These are phyloP conservation scores for Mucuna pruriens DNA, from an alignment of 306 rosid genomes.

Conservation along the genomic window DNA sequence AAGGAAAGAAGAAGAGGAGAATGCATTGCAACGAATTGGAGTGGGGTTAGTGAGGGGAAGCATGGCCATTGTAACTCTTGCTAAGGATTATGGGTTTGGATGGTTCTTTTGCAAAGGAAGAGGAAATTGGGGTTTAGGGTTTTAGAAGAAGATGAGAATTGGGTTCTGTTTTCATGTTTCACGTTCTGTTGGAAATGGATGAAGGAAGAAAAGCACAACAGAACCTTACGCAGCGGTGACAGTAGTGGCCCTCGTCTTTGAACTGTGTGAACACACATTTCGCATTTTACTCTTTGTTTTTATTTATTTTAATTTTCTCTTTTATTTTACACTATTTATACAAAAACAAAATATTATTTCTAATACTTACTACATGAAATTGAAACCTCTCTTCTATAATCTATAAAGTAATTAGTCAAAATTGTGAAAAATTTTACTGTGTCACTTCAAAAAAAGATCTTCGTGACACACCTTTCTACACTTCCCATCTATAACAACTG, in stretches of 20 bases:
- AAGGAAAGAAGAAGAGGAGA: slow-evolving; percentile 35
- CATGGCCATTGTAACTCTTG: slow-evolving; percentile 47
- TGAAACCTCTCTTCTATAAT: too few species aligned
- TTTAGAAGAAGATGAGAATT: slow-evolving; percentile 12
- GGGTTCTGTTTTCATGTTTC: not conserved
- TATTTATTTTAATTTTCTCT: not conserved
- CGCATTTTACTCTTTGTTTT: not conserved
- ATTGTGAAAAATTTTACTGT: too few species aligned
- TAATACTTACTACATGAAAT: too few species aligned
- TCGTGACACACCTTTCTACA: too few species aligned
- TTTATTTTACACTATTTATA: too few species aligned
- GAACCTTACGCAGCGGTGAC: not conserved
- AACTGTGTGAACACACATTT: not conserved
- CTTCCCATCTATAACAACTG: too few species aligned
- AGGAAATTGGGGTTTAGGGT: slow-evolving; percentile 43
- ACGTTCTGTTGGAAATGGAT: not conserved
- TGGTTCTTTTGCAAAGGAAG: not conserved
- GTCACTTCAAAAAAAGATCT: too few species aligned
- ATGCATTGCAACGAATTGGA: slow-evolving; percentile 39
- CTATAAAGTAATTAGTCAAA: too few species aligned
- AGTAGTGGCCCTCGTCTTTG: not conserved
- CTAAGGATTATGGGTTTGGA: not conserved
- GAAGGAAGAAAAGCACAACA: not conserved
- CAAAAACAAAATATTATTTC: too few species aligned
- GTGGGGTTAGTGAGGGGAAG: slow-evolving; percentile 56